Evolutionary conservation across 371 early-diverging fungal genomes (phyloP).

Genomic region (Saksenaea oblongispora): DNA sequence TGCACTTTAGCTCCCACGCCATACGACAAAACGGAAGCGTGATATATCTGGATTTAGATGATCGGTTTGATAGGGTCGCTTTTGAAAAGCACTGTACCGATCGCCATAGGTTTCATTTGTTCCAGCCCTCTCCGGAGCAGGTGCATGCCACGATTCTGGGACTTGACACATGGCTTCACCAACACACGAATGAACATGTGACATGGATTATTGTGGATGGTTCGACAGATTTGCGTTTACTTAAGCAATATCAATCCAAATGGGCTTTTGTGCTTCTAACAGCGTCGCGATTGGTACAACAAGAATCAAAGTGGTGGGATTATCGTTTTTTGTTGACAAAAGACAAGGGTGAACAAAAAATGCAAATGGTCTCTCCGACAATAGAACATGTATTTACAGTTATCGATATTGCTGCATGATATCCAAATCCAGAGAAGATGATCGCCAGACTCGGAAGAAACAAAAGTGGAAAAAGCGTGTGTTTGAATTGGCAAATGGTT

Average conservation of each 20-base stretch:
- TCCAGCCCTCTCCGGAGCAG: conserved; percentile 15
- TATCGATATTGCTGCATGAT: not conserved
- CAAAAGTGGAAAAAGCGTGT: not conserved
- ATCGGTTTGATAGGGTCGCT: conserved; percentile 7
- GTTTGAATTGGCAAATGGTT: not conserved
- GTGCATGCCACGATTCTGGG: conserved; percentile 7
- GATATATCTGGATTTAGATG: conserved; percentile 27
- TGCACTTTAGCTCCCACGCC: conserved; percentile 11
- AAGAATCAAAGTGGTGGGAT: not conserved
- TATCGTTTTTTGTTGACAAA: not conserved
- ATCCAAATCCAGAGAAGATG: not conserved
- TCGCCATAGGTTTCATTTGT: conserved; percentile 24
- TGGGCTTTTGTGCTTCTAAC: not conserved
- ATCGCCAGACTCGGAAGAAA: conserved; percentile 1
- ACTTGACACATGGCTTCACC: conserved; percentile 25
- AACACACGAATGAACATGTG: conserved; percentile 17
- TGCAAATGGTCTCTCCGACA: not conserved
- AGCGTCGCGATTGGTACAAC: not conserved
- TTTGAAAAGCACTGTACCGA: not conserved
- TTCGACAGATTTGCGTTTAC: not conserved
- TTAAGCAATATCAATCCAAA: not conserved
- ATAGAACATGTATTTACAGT: not conserved
- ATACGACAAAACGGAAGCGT: conserved; percentile 13
- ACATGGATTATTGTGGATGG: conserved; percentile 25
- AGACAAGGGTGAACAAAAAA: not conserved